A percentile compares a stretch with the other conserved stretches of the same genome.
Conservation (phyloP, 495 filamentous ascomycete species). For the Penicillium silybi region DNA sequence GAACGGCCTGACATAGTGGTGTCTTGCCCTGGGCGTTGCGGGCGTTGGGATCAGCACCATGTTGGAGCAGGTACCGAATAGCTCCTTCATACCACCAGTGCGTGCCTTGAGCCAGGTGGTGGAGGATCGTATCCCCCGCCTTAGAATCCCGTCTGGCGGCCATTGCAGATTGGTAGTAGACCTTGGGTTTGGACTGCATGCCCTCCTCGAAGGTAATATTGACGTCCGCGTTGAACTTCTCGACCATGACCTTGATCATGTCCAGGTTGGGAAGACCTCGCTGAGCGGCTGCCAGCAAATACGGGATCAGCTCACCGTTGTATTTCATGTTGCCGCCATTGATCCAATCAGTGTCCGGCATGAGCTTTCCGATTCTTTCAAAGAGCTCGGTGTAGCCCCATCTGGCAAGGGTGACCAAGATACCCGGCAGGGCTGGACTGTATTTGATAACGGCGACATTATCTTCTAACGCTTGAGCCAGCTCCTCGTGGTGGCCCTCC, state of each 20-base stretch:
- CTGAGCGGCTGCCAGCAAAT: constrained; percentile 26
- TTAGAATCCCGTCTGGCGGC: constrained; percentile 4
- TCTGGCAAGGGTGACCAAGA: constrained; percentile 12
- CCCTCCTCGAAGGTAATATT: constrained; percentile 16
- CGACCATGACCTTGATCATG: constrained; percentile 37
- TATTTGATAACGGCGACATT: not conserved
- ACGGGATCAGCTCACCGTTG: constrained; percentile 11
- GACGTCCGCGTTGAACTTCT: constrained; percentile 33
- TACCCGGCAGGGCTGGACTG: not conserved
- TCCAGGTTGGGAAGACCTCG: constrained; percentile 39
- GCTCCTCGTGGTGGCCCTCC: constrained; percentile 4
- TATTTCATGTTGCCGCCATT: not conserved
- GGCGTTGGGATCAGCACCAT: constrained; percentile 36
- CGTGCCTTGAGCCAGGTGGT: constrained; percentile 29
- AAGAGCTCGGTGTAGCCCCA: constrained; percentile 21
- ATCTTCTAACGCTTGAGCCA: constrained; percentile 9
- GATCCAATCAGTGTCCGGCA: constrained; percentile 11
- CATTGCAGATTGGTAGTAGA: constrained; percentile 11
- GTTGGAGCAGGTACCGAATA: constrained; percentile 39
- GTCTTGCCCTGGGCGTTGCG: constrained; percentile 34
- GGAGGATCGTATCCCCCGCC: constrained; percentile 29
- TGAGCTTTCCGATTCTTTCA: constrained; percentile 9
- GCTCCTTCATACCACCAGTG: constrained; percentile 46
- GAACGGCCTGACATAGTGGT: constrained; percentile 37
- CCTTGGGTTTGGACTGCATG: constrained; percentile 5